These are phyloP conservation scores for Starmera caribaea DNA, from an alignment of 805 yeast genomes.

Conservation along the genomic window DNA sequence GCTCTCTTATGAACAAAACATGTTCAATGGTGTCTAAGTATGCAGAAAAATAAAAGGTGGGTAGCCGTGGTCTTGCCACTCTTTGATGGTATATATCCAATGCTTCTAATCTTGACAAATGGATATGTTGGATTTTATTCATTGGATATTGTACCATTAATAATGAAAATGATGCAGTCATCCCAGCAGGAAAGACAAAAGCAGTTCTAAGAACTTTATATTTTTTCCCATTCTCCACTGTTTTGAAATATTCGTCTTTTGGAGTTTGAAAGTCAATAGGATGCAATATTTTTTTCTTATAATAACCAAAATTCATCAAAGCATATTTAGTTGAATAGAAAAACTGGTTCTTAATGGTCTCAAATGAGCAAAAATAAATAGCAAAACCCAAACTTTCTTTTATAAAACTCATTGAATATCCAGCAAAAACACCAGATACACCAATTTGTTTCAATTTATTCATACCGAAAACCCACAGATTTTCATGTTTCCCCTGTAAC, in stretches of 20 bases:
- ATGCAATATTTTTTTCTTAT: conserved; percentile 24
- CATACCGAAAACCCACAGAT: conserved; percentile 69
- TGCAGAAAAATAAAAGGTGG: conserved; percentile 54
- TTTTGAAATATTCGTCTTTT: conserved; percentile 15
- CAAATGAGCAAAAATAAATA: conserved; percentile 73
- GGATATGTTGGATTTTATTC: conserved; percentile 68
- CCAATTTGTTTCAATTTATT: conserved; percentile 68
- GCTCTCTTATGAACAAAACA: conserved; percentile 40
- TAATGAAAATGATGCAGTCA: conserved; percentile 70
- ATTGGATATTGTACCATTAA: conserved; percentile 80
- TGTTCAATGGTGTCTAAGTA: conserved; percentile 69
- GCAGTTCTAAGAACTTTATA: conserved; percentile 49
- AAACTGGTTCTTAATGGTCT: conserved; percentile 63
- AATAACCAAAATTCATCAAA: conserved; percentile 31
- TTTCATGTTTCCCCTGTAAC: conserved; percentile 54
- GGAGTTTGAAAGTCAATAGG: conserved; percentile 15
- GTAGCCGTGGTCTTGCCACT: conserved; percentile 5
- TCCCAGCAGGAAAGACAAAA: conserved; percentile 76
- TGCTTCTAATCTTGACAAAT: conserved; percentile 71
- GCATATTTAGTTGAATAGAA: conserved; percentile 37
- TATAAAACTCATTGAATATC: conserved; percentile 64
- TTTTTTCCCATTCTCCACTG: conserved; percentile 17
- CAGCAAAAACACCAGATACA: conserved; percentile 79
- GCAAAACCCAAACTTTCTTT: conserved; percentile 85
- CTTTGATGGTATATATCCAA: conserved; percentile 49